These are phyloP conservation scores for Sechiopsis laciniata DNA, from an alignment of 306 rosid genomes.

Conservation along the genomic window DNA sequence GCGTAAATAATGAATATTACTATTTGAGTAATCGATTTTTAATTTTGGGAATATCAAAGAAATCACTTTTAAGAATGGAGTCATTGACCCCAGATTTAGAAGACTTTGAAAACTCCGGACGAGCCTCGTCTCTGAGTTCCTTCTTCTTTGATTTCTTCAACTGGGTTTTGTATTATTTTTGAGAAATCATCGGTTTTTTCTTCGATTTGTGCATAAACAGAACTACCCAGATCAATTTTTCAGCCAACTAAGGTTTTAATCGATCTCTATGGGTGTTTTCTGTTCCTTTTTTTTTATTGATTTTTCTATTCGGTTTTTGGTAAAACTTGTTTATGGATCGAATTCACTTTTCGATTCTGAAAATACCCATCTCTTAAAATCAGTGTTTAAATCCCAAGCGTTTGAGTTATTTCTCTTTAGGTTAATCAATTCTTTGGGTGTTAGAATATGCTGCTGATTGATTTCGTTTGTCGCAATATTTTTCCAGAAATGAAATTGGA, in stretches of 20 bases:
- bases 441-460: too few relatives aligned
- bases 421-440: background rate
- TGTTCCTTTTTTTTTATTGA: background rate
- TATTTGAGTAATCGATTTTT: conserved; percentile 2
- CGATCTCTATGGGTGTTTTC: conserved; percentile 23
- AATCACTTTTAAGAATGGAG: conserved; percentile 33
- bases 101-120: conserved; percentile 62
- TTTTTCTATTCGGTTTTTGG: conserved; percentile 19
- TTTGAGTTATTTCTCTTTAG: too few relatives aligned
- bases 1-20: conserved; percentile 11
- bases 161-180: conserved; percentile 28
- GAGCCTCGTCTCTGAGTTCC: conserved; percentile 40
- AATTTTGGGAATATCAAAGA: conserved; percentile 19
- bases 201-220: background rate
- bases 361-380: background rate
- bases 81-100: conserved; percentile 54
- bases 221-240: conserved; percentile 26
- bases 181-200: conserved; percentile 30
- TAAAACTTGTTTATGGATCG: background rate
- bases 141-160: conserved; percentile 37
- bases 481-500: background rate
- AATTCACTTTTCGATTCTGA: background rate
- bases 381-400: background rate
- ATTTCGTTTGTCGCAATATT: too few relatives aligned
- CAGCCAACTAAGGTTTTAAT: conserved; percentile 31